phyloP scores from a whole-genome alignment of 116 monocot genomes.

The Papilionanthe hybrid region DNA sequence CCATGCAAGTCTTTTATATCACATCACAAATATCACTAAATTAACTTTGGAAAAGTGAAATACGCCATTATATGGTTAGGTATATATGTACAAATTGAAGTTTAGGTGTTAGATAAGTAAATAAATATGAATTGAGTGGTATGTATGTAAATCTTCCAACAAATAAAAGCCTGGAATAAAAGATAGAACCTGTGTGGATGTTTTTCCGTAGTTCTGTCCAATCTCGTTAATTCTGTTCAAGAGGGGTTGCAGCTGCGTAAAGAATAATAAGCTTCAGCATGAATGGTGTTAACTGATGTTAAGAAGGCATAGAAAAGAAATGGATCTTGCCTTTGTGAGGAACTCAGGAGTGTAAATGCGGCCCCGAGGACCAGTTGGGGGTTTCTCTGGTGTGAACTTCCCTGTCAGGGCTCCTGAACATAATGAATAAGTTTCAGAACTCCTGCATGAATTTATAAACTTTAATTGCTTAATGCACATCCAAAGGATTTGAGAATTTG shows the following conservation, averaged over 20 bases:
- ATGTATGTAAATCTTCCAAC: neutral
- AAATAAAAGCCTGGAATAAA: neutral
- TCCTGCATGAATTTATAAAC: neutral
- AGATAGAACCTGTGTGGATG: slow-evolving; percentile 65
- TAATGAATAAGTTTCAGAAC: neutral
- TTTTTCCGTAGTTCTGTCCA: slow-evolving; percentile 62
- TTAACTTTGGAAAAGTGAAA: no score
- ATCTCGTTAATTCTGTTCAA: slow-evolving; percentile 70
- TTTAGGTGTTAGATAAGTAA: no score
- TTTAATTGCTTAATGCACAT: neutral
- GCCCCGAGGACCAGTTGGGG: slow-evolving; percentile 81
- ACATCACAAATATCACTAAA: no score
- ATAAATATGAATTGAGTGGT: no score
- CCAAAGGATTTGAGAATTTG: neutral
- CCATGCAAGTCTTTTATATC: no score
- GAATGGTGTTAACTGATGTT: neutral
- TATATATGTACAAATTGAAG: no score
- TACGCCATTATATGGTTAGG: no score
- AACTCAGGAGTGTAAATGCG: slow-evolving; percentile 77
- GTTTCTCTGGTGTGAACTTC: slow-evolving; percentile 82
- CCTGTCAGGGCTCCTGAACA: slow-evolving; percentile 78
- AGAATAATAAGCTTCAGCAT: slow-evolving; percentile 5
- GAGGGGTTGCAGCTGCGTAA: slow-evolving; percentile 75
- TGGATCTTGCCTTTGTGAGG: slow-evolving; percentile 53
- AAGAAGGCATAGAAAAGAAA: neutral